Evolutionary conservation across 2,329 filamentous ascomycete species (phyloP), one percentile per base, ranked within the genome.

Genomic region (Pyrenophora graminea): DNA sequence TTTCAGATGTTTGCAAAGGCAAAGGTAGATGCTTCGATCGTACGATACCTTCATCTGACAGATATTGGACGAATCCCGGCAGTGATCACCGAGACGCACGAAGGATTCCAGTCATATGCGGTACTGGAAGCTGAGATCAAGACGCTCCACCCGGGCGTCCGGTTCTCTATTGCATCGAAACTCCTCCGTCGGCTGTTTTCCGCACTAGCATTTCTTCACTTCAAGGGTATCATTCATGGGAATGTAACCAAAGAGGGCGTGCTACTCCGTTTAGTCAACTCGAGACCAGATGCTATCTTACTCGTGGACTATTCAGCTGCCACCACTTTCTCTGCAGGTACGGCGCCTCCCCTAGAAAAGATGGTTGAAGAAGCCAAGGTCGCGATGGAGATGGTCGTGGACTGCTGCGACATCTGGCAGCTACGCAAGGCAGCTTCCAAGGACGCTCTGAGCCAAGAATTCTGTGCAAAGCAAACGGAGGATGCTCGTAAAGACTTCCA

Each of bases 401-500:
- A 47, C n/a, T 64, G 57, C 43, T 58, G 59, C 27, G 53, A 61
- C 34, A 49, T 64, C 13, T 64, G 57, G 61, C 42, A 43, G 2
- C 31, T 64, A 7, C 59, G 59, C 13, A 55, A 59, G 18, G 53
- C 44, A 9, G 49, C 53, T 5, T 40, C 43, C 1, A 42, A 44
- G 10, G 45, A 56, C 17, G 42, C 51, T 2, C 23, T 9, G 1
- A 34, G 27, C 19, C 51, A 62, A 27, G 37, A 34, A 7, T 39
- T 39, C 3, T 53, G 57, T 46, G 30, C 42, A 9, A 37, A 41
- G 27, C 51, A 48, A 21, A 52, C 50, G 4, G 40, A 39, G 9
- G 38, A 41, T n/a, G 50, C 53, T 13, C n/a, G 38, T n/a, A 17
- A 47, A 21, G 46, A 58, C 13, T 48, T 49, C 31, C 18, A 49